A percentile compares a stretch with the other conserved stretches of the same genome.
Evolutionary conservation across 2,329 filamentous ascomycete species (phyloP).

Genomic region (Aspergillus bombycis): DNA sequence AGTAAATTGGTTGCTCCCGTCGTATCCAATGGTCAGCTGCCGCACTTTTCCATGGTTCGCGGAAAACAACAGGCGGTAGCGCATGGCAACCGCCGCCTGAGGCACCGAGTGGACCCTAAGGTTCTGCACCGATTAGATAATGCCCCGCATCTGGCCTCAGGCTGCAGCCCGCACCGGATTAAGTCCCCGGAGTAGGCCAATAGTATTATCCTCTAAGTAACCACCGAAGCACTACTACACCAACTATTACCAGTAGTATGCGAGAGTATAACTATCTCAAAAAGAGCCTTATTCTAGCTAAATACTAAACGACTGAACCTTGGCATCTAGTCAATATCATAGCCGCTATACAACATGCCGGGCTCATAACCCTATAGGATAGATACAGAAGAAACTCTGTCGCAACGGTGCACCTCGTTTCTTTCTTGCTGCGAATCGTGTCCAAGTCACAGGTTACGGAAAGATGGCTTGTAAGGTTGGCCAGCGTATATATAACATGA

Average conservation of each 20-base stretch:
- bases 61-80: constrained; percentile 25
- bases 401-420: too few species aligned
- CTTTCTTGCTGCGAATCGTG: too few species aligned
- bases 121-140: not conserved
- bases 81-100: constrained; percentile 28
- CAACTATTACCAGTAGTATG: not conserved
- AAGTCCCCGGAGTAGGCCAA: not conserved
- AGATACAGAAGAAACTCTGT: too few species aligned
- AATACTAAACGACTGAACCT: not conserved
- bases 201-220: too few species aligned
- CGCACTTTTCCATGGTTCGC: constrained; percentile 25
- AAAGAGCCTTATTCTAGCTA: not conserved
- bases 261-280: too few species aligned
- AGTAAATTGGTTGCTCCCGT: constrained; percentile 16
- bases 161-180: not conserved
- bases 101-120: constrained; percentile 7
- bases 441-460: not conserved
- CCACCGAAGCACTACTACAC: not conserved
- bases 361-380: too few species aligned
- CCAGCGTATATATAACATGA: not conserved
- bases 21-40: constrained; percentile 23
- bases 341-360: too few species aligned
- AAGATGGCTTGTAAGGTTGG: not conserved
- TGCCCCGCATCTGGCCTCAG: not conserved
- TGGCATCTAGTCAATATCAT: not conserved